Percentiles rank a stretch among this genome's conserved stretches.
Conservation (phyloP, 1,139 yeast species). For the Cylindricascospora bacillispora region DNA sequence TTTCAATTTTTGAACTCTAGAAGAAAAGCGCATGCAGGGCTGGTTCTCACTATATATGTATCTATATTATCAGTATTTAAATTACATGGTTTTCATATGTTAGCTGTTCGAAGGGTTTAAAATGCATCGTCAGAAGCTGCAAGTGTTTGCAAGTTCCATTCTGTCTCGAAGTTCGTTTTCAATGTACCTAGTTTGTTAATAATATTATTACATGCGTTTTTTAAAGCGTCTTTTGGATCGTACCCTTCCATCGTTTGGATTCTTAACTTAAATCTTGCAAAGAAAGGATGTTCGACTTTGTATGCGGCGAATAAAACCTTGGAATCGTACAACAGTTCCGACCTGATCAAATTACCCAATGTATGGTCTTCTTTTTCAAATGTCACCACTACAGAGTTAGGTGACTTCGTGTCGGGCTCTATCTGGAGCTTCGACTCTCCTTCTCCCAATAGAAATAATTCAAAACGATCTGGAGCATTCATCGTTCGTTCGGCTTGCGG, state of each 20-base stretch:
- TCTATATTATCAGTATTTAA: too few species aligned
- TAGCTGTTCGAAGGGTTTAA: too few species aligned
- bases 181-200: conserved; percentile 67
- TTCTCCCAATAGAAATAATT: conserved; percentile 90
- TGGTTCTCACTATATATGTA: too few species aligned
- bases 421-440: conserved; percentile 85
- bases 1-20: too few species aligned
- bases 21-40: too few species aligned
- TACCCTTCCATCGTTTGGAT: conserved; percentile 93
- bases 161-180: conserved; percentile 69
- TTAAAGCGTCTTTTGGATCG: conserved; percentile 80
- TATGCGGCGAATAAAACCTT: conserved; percentile 91
- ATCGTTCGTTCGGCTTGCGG: conserved; percentile 35
- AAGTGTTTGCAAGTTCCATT: conserved; percentile 84
- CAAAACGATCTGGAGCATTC: conserved; percentile 99
- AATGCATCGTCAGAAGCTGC: conserved; percentile 47
- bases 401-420: conserved; percentile 89
- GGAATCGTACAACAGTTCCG: conserved; percentile 75
- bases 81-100: too few species aligned
- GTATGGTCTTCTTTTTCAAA: conserved; percentile 98
- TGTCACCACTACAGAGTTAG: conserved; percentile 84
- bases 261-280: conserved; percentile 87
- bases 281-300: conserved; percentile 93
- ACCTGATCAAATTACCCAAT: conserved; percentile 75
- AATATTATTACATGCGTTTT: conserved; percentile 74